These are phyloP conservation scores for Saccharum hybrid DNA, from an alignment of 202 grass and related monocot species.

Conservation along the genomic window DNA sequence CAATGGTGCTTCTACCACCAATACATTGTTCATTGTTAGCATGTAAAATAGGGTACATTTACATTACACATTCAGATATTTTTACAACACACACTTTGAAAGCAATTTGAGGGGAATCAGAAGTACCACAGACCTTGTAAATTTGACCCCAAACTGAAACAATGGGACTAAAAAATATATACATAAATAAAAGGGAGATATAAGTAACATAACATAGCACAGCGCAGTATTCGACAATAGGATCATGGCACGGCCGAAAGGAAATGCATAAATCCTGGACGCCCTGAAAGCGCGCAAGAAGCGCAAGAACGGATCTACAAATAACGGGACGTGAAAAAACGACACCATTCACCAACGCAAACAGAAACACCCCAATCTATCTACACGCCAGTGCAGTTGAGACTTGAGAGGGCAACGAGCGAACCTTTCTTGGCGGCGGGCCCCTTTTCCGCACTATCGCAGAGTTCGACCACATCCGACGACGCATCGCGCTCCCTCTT, in stretches of 20 bases:
- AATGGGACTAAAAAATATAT: not conserved
- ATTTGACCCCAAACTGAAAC: not conserved
- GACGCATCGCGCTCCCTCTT: slow-evolving; percentile 29
- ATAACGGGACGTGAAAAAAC: not conserved
- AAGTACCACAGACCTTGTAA: not conserved
- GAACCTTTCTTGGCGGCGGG: slow-evolving; percentile 43
- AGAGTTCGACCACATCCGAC: slow-evolving; percentile 36
- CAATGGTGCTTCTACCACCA: not conserved
- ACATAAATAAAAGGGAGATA: not conserved
- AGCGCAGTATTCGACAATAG: not conserved
- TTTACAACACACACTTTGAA: not conserved
- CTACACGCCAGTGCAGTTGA: not conserved
- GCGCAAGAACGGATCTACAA: not conserved
- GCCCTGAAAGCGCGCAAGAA: not conserved
- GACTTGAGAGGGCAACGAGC: not conserved
- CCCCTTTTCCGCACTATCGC: not conserved
- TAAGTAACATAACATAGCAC: not conserved
- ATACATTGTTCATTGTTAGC: not conserved
- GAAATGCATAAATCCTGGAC: not conserved
- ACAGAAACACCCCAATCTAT: not conserved
- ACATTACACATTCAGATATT: not conserved
- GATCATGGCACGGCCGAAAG: not conserved
- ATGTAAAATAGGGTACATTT: not conserved
- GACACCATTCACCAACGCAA: not conserved
- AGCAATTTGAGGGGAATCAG: not conserved